Base-by-base conservation (phyloP, 768 basidiomycete species). In the Strobilomyces dryophilus region DNA sequence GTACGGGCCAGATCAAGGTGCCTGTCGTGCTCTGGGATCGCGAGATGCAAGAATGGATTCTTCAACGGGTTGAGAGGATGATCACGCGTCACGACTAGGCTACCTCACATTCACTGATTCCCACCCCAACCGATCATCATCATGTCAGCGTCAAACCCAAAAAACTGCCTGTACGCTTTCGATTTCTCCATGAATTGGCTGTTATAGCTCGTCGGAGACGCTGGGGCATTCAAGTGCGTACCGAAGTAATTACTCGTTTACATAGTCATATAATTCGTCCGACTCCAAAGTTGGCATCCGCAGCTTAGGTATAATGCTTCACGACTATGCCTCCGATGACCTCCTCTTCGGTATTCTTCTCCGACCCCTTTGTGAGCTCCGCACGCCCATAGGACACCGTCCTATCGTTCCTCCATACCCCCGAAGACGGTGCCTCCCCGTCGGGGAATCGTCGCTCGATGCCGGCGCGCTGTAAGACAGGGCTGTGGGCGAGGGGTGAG, bases 321-420 rank as follows among this genome's bases (percentile, higher is more conserved):
- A 29, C 29, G 5, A 29, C 29, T 9, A 29, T 9, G 29, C 81
- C 82, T 26, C 72, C 74, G 21, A 84, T 70, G 32, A 79, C 54
- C 60, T 84, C 81, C 58, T 81, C 80, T 55, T 85, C 80, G 0
- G 79, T 75, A 7, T 71, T 72, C 1, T 73, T 68, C 36, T 74
- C 74, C 20, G 54, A 64, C 11, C 71, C 65, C 26, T 67, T 67
- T 53, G 70, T 73, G 40, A 82, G 62, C 17, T 74, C 66, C 0
- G 64, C 73, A 45, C 75, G 70, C 1, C 82, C 83, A 60, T 81
- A 85, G 2, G 79, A 75, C 10, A 65, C 66, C 8, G 77, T 79
- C 52, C 82, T 62, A 8, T 66, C 79, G 55, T 71, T 76, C 42
- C 81, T 67, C 78, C 80, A 85, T 34, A 59, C 70, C 49, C 71